Evolutionary conservation across 352 stramenopile species (phyloP).

Genomic region (Pythium sukuiense): DNA sequence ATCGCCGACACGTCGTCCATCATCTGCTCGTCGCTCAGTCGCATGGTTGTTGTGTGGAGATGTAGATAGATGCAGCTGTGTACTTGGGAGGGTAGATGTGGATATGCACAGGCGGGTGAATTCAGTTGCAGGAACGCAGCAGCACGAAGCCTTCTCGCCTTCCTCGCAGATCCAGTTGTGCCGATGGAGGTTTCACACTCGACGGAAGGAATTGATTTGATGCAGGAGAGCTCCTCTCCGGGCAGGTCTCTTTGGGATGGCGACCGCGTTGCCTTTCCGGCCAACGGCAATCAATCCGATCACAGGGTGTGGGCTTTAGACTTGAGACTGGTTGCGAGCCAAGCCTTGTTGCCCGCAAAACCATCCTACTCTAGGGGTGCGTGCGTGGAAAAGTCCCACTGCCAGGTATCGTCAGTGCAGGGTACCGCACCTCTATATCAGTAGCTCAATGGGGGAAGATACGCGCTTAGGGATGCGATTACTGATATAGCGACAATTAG

Average conservation of each 20-base stretch:
- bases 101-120: background rate
- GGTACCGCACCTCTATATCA: background rate
- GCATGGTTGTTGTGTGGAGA: conserved; percentile 12
- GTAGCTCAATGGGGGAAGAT: background rate
- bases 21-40: conserved; percentile 28
- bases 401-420: background rate
- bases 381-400: background rate
- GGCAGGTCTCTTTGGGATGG: background rate
- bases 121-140: background rate
- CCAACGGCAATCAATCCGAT: background rate
- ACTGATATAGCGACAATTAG: background rate
- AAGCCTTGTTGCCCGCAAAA: background rate
- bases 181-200: background rate
- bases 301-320: background rate
- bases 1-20: conserved; percentile 16
- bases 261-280: background rate
- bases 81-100: background rate
- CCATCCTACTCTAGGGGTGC: background rate
- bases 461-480: background rate
- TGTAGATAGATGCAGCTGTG: background rate
- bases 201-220: background rate
- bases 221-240: background rate
- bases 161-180: conserved; percentile 1
- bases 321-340: background rate
- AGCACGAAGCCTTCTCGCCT: background rate